These are phyloP conservation scores for Penicillium turbatum DNA, from an alignment of 495 filamentous ascomycete species.

Conservation along the genomic window DNA sequence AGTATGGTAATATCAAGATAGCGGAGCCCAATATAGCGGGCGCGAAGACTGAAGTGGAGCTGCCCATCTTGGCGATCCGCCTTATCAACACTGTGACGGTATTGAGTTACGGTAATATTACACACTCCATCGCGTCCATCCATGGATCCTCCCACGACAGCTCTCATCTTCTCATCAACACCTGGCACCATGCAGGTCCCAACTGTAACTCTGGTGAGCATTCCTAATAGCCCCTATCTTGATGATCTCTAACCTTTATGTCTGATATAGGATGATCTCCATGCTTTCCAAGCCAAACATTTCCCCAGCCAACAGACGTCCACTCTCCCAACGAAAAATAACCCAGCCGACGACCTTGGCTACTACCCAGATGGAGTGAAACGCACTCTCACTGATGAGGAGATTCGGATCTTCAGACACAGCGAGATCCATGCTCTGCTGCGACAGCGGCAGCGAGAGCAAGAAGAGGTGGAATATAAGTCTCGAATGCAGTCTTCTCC, in stretches of 20 bases:
- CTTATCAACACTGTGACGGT: no score
- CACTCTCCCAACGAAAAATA: constrained; percentile 23
- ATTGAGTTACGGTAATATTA: constrained; percentile 16
- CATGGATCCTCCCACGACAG: no score
- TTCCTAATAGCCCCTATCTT: not conserved
- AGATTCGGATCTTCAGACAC: constrained; percentile 86
- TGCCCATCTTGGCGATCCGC: no score
- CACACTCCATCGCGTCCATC: constrained; percentile 10
- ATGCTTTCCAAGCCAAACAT: constrained; percentile 62
- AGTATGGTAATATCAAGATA: no score
- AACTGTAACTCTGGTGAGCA: constrained; percentile 50
- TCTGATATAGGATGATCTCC: constrained; percentile 60
- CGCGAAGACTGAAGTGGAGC: no score
- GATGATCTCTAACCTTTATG: not conserved
- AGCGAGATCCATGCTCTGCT: constrained; percentile 77
- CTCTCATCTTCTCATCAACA: not conserved
- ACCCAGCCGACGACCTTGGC: constrained; percentile 71
- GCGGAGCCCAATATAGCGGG: no score
- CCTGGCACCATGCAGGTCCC: constrained; percentile 28
- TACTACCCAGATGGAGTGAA: constrained; percentile 88
- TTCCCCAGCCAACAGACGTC: constrained; percentile 42
- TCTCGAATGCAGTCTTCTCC: constrained; percentile 9
- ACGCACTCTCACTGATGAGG: constrained; percentile 85
- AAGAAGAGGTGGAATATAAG: constrained; percentile 32
- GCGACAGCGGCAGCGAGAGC: constrained; percentile 43